Evolutionary conservation across 495 filamentous ascomycete genomes (phyloP).

Genomic region (Penicillium crystallinum): DNA sequence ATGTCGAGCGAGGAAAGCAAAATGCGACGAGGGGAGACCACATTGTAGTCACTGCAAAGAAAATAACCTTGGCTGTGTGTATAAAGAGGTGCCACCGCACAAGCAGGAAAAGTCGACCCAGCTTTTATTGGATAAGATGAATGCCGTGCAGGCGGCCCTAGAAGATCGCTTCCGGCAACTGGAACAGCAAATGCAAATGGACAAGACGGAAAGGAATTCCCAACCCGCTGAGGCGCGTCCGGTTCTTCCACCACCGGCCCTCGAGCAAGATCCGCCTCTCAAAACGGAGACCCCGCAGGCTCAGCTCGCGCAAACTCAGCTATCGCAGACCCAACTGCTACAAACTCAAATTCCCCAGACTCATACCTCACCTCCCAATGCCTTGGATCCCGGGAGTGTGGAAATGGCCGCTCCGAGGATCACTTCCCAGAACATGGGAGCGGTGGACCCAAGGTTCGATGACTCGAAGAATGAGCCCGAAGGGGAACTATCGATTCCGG

Average conservation of each 20-base stretch:
- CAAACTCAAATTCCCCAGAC: background rate
- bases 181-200: constrained; percentile 8
- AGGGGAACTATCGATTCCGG: constrained; percentile 61
- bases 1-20: constrained; percentile 58
- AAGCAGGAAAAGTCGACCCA: constrained; percentile 49
- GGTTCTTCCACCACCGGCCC: background rate
- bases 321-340: background rate
- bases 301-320: background rate
- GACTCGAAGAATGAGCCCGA: constrained; percentile 24
- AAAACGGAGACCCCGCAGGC: background rate
- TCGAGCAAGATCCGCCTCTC: constrained; percentile 9
- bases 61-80: constrained; percentile 49
- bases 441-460: constrained; percentile 1
- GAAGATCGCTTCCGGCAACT: constrained; percentile 6
- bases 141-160: constrained; percentile 27
- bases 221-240: background rate
- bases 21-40: constrained; percentile 58
- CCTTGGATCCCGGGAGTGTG: background rate
- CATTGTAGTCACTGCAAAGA: constrained; percentile 57
- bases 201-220: background rate
- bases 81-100: constrained; percentile 56
- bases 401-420: background rate
- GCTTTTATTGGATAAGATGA: constrained; percentile 28
- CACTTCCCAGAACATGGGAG: background rate
- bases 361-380: background rate